These are phyloP conservation scores for Saturnispora saitoi DNA, from an alignment of 805 yeast genomes.

Conservation along the genomic window DNA sequence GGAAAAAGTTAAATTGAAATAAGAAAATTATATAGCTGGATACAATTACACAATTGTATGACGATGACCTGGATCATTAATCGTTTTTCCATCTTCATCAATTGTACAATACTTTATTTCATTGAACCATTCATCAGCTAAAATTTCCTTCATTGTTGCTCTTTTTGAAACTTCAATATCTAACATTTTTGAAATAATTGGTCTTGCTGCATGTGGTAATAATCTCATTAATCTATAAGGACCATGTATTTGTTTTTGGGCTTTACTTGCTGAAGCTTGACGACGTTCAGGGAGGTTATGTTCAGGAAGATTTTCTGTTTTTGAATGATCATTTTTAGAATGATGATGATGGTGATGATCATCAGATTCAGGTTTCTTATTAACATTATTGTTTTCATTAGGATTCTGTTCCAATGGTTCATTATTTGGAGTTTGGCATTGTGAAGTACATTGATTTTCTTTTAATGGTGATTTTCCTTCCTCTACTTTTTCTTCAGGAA, in stretches of 20 bases:
- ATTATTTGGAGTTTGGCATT: not conserved
- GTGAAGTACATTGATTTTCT: not conserved
- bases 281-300: slow-evolving; percentile 26
- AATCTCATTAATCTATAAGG: slow-evolving; percentile 76
- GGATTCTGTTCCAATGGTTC: not conserved
- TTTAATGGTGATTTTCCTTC: too few species aligned
- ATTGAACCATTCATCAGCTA: slow-evolving; percentile 63
- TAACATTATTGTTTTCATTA: not conserved
- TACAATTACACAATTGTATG: slow-evolving; percentile 36
- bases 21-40: not conserved
- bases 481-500: not conserved
- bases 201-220: slow-evolving; percentile 77
- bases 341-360: slow-evolving; percentile 19
- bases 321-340: slow-evolving; percentile 1
- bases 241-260: slow-evolving; percentile 60
- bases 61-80: slow-evolving; percentile 40
- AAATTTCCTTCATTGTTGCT: slow-evolving; percentile 58
- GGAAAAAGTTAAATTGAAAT: not conserved
- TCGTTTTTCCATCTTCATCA: slow-evolving; percentile 31
- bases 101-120: slow-evolving; percentile 55
- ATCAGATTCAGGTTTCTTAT: slow-evolving; percentile 17
- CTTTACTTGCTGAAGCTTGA: slow-evolving; percentile 26
- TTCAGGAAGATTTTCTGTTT: slow-evolving; percentile 5
- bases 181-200: slow-evolving; percentile 59
- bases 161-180: slow-evolving; percentile 51